Percentiles rank a stretch among this genome's conserved stretches.
These are phyloP conservation scores for Polyporus tsugae DNA, from an alignment of 1,284 basidiomycete genomes.

Conservation along the genomic window DNA sequence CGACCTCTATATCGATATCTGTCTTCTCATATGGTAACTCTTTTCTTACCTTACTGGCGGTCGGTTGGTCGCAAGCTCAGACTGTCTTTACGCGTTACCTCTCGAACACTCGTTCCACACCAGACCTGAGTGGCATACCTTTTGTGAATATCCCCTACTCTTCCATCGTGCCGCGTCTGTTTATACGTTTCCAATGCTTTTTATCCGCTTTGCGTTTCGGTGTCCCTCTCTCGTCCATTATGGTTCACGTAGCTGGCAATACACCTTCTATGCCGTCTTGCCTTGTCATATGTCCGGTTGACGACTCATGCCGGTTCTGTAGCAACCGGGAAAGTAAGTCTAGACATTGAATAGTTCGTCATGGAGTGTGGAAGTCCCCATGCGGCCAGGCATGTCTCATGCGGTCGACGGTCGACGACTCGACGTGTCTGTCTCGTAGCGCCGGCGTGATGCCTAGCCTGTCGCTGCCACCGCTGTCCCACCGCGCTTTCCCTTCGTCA, in stretches of 20 bases:
- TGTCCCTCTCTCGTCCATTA: constrained; percentile 25
- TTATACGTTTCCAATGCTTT: constrained; percentile 31
- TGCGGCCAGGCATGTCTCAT: too few species aligned
- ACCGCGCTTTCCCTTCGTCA: not conserved
- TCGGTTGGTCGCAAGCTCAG: constrained; percentile 49
- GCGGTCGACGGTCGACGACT: not conserved
- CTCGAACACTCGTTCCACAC: constrained; percentile 42
- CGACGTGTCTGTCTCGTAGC: constrained; percentile 17
- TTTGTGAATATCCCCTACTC: constrained; percentile 45
- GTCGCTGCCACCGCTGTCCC: not conserved
- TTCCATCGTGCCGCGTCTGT: constrained; percentile 24
- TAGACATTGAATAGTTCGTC: not conserved
- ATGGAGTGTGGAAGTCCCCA: not conserved
- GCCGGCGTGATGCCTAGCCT: constrained; percentile 11
- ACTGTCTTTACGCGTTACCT: constrained; percentile 65
- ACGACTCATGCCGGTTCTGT: not conserved
- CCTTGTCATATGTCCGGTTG: not conserved
- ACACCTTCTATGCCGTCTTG: constrained; percentile 29
- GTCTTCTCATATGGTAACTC: constrained; percentile 49
- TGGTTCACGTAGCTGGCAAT: constrained; percentile 31
- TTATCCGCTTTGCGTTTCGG: constrained; percentile 31
- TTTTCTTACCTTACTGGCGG: constrained; percentile 32
- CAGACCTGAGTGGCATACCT: constrained; percentile 40
- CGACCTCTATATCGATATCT: constrained; percentile 33
- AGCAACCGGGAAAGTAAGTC: not conserved